phyloP scores from a whole-genome alignment of 2,329 filamentous ascomycete genomes.

The Colletotrichum sp. region DNA sequence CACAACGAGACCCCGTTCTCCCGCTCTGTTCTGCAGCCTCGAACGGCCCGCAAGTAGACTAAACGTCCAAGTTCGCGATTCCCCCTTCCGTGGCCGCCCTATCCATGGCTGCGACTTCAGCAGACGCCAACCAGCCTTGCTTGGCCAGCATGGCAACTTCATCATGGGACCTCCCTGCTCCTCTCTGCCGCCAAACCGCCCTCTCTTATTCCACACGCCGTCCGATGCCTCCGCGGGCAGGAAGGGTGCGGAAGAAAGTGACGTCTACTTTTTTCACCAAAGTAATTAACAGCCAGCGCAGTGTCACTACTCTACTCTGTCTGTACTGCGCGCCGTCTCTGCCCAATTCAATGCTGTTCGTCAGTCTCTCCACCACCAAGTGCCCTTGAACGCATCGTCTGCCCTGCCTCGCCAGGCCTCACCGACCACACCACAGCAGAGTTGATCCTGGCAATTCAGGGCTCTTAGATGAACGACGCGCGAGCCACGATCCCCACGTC shows the following conservation, averaged over 20 bases:
- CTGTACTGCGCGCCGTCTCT: background rate
- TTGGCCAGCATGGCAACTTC: background rate
- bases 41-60: background rate
- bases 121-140: constrained; percentile 3
- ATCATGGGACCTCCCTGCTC: constrained; percentile 9
- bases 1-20: background rate
- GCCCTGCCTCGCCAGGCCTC: constrained; percentile 3
- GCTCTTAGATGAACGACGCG: constrained; percentile 2
- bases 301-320: background rate
- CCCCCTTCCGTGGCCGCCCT: background rate
- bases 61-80: background rate
- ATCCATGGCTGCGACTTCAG: background rate
- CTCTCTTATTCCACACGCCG: background rate
- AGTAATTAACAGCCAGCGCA: background rate
- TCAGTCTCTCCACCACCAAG: background rate
- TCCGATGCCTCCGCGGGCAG: background rate
- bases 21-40: background rate
- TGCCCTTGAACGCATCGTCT: background rate
- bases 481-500: background rate
- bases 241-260: background rate
- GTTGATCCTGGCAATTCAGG: background rate
- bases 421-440: background rate
- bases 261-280: background rate
- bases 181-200: background rate
- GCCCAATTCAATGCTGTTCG: constrained; percentile 2